Evolutionary conservation across 1,284 basidiomycete species (phyloP), one percentile per base, ranked within the genome.

Genomic region (Boletus subluridellus): DNA sequence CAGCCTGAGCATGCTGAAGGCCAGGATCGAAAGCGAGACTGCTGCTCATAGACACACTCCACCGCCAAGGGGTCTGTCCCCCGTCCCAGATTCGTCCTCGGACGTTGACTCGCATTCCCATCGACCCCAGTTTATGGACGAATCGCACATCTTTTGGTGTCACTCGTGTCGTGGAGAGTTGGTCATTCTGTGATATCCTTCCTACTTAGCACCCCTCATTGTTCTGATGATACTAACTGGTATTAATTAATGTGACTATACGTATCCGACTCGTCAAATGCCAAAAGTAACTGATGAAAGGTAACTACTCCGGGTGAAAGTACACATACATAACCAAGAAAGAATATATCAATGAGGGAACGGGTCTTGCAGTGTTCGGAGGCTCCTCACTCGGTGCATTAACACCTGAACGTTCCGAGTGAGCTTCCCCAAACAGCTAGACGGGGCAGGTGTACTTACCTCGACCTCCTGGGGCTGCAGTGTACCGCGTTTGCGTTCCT

Each of bases 1-100:
- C 60, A 93, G 91, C 70, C 75, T 95, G 60, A 86, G 86, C 67
- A 94, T 94, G 84, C 83, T 95, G 54, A 94, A 93, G 71, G 92
- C 91, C 30, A 84, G 93, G 46, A 94, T 95, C 72, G 90, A 92
- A 60, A 86, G 87, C 70, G 89, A 92, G 71, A 75, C 80, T 15
- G 82, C 80, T 17, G 68, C 71, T 50, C 68, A 66, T 26, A 60
- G 62, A 21, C 69, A 71, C 38, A 64, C 70, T 0, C 66, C 74
- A 11, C 83, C 74, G 1, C 83, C 82, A 21, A 75, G 84, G 50
- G 76, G 80, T 6, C 68, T 82, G 53, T 85, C 86, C 26, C 85
- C 85, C 12, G 76, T 80, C 45, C 70, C 66, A 1, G 72, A 74
- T 38, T 41, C 65, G 0, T 6, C 38, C 28, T 57, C 56, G 7